These are phyloP conservation scores for Cicer pinnatifidum DNA, from an alignment of 306 rosid genomes.

Conservation along the genomic window DNA sequence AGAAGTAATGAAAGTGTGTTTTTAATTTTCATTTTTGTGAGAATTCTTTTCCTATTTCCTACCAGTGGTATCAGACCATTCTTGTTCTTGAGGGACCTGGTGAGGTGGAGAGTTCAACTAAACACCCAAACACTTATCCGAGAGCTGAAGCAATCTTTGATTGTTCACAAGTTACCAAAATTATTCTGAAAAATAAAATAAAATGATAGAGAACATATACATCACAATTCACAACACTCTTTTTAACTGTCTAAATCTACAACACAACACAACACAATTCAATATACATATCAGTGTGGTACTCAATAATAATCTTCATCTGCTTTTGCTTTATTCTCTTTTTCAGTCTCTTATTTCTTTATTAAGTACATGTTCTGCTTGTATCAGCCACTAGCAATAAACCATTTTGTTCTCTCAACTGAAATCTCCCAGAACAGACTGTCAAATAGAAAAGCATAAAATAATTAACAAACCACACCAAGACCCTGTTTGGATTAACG, in stretches of 20 bases:
- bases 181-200: constrained; percentile 29
- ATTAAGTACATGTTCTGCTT: constrained; percentile 33
- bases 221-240: constrained; percentile 30
- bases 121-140: too few relatives aligned
- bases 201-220: constrained; percentile 9
- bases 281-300: constrained; percentile 42
- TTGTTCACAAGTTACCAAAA: constrained; percentile 10
- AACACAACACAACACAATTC: constrained; percentile 18
- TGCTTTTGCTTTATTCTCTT: constrained; percentile 32
- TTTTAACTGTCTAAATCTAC: constrained; percentile 37
- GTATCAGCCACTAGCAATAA: constrained; percentile 31
- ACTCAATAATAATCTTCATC: constrained; percentile 28
- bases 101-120: too few relatives aligned
- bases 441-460: constrained; percentile 42
- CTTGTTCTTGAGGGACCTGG: too few relatives aligned
- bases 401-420: constrained; percentile 49
- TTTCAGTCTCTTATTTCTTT: constrained; percentile 35
- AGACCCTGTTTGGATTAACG: background rate
- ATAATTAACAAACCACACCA: constrained; percentile 18
- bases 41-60: too few relatives aligned
- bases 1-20: too few relatives aligned
- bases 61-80: too few relatives aligned
- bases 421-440: constrained; percentile 65
- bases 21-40: too few relatives aligned
- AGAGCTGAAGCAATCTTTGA: background rate